Conservation (phyloP, 345 rosid genomes). For the Erysimum cheiranthoides region DNA sequence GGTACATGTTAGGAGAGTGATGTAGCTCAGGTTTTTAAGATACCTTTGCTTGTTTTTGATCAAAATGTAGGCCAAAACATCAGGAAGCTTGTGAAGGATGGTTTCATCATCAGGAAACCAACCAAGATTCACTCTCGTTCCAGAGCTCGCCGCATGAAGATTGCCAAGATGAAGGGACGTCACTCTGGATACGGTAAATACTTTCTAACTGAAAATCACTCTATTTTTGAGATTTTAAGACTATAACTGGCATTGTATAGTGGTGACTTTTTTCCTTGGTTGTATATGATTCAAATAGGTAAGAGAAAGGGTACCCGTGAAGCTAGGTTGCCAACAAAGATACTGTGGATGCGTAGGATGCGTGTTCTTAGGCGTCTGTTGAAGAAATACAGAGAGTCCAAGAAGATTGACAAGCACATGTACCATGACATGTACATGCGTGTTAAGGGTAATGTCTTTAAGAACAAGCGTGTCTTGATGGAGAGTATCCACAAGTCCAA, state of each 20-base stretch:
- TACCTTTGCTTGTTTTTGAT: neutral
- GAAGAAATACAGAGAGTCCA: slow-evolving; percentile 68
- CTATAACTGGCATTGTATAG: neutral
- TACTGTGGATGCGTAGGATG: slow-evolving; percentile 68
- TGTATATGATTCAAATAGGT: slow-evolving; percentile 26
- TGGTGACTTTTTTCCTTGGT: neutral
- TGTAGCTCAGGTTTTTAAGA: neutral
- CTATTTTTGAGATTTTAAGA: too few relatives aligned
- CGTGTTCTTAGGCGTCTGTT: slow-evolving; percentile 55
- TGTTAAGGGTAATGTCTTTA: slow-evolving; percentile 81
- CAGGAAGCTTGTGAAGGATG: slow-evolving; percentile 97
- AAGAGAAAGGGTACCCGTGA: slow-evolving; percentile 51
- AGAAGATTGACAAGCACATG: slow-evolving; percentile 88
- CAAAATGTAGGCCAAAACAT: slow-evolving; percentile 66
- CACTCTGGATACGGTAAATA: slow-evolving; percentile 90
- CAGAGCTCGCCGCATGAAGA: slow-evolving; percentile 92
- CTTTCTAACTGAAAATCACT: accelerated
- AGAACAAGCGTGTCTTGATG: slow-evolving; percentile 88
- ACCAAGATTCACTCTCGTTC: slow-evolving; percentile 98
- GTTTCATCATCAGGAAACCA: slow-evolving; percentile 95
- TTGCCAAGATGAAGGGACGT: slow-evolving; percentile 94
- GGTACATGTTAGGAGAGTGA: neutral
- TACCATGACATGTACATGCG: slow-evolving; percentile 92
- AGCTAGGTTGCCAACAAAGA: slow-evolving; percentile 48
- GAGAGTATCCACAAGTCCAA: slow-evolving; percentile 56